Conservation (phyloP, 73 alveolate species). For the Paramecium caudatum region DNA sequence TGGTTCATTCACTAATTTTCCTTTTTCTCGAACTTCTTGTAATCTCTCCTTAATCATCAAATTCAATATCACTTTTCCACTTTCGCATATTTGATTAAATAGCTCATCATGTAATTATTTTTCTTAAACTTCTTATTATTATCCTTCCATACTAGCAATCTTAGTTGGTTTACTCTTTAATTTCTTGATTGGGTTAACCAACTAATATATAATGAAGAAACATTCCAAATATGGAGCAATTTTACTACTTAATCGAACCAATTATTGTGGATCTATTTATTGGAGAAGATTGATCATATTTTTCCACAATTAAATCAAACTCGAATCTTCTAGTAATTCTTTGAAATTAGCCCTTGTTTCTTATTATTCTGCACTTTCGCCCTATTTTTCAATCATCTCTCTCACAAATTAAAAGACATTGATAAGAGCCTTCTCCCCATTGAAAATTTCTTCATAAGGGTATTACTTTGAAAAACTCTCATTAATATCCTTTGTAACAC, state of each 20-base stretch:
- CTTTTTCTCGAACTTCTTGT: constrained; percentile 38
- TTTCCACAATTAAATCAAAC: constrained; percentile 13
- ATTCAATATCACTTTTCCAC: constrained; percentile 22
- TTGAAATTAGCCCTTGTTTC: neutral
- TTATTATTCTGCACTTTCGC: neutral
- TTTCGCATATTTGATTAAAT: constrained; percentile 17
- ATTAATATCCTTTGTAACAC: neutral
- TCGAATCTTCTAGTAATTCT: constrained; percentile 39
- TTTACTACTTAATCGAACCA: neutral
- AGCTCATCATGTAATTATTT: constrained; percentile 28
- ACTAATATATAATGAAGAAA: constrained; percentile 22
- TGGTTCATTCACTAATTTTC: constrained; percentile 47
- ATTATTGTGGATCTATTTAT: neutral
- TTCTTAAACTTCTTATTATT: constrained; percentile 28
- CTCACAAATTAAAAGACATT: constrained; percentile 57
- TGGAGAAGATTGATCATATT: neutral
- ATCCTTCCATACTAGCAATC: constrained; percentile 46
- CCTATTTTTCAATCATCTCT: constrained; percentile 31
- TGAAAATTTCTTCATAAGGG: constrained; percentile 30
- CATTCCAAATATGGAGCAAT: constrained; percentile 64
- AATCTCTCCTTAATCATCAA: constrained; percentile 59
- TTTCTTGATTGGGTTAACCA: constrained; percentile 25
- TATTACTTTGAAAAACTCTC: neutral
- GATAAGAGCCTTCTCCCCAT: constrained; percentile 16
- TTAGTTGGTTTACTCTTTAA: constrained; percentile 12